Evolutionary conservation across 2,329 filamentous ascomycete genomes (phyloP).

Genomic region (Coniochaeta ligniaria): DNA sequence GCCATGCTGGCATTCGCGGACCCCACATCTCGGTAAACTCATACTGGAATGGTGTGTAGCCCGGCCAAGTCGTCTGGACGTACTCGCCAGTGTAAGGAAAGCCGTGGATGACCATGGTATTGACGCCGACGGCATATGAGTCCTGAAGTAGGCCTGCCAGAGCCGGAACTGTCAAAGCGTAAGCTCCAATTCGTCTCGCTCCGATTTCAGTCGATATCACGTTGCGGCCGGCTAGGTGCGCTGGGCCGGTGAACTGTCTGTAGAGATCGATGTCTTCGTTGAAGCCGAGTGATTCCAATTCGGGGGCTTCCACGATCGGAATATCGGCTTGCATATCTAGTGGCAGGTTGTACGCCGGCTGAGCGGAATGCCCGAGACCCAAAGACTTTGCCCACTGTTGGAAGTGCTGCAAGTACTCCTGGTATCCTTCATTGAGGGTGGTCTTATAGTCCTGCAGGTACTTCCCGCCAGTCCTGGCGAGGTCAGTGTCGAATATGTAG

Average conservation of each 20-base stretch:
- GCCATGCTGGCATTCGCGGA: slow-evolving; percentile 12
- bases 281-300: slow-evolving; percentile 17
- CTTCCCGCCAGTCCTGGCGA: slow-evolving; percentile 5
- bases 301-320: slow-evolving; percentile 12
- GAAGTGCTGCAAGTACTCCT: slow-evolving; percentile 10
- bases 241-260: slow-evolving; percentile 15
- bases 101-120: slow-evolving; percentile 14
- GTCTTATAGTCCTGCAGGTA: slow-evolving; percentile 15
- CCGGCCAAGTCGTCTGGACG: slow-evolving; percentile 14
- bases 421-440: slow-evolving; percentile 12
- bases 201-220: slow-evolving; percentile 17
- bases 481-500: slow-evolving; percentile 9
- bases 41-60: slow-evolving; percentile 14
- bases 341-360: slow-evolving; percentile 19
- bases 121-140: slow-evolving; percentile 14
- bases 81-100: slow-evolving; percentile 13
- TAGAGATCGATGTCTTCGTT: slow-evolving; percentile 13
- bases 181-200: slow-evolving; percentile 7
- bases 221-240: slow-evolving; percentile 12
- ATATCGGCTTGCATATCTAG: slow-evolving; percentile 13
- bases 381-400: slow-evolving; percentile 8
- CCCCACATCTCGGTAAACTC: slow-evolving; percentile 15
- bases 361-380: slow-evolving; percentile 12
- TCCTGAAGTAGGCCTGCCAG: slow-evolving; percentile 9
- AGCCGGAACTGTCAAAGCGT: slow-evolving; percentile 8